Evolutionary conservation across 768 basidiomycete species (phyloP), one percentile per base, ranked within the genome.

Genomic region (Suillus sp.): DNA sequence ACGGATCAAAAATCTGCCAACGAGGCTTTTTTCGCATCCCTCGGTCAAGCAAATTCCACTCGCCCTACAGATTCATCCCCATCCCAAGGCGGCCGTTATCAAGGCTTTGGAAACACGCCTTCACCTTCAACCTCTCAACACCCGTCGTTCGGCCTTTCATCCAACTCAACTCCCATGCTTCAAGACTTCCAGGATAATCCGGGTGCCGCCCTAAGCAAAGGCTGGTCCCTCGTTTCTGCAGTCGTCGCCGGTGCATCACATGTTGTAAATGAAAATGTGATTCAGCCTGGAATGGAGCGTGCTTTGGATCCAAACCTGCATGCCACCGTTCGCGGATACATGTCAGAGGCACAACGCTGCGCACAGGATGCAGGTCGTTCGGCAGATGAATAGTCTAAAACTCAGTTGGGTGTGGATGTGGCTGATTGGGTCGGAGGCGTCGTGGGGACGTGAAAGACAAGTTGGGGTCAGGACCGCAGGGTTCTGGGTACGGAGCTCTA

Each of bases 201-300:
- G 0, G 75, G 90, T 40, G 87, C 85, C 10, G 96, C 96, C 0
- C 76, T 98, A 16, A 86, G 86, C 69, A 98, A 98, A 78, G 95
- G 96, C 51, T 99, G 97, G 97, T 93, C 94, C 30, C 77, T 99
- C n/a, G 90, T 99, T 72, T 91, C 93, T 34, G 84, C 91, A 0
- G 95, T 88, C 37, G 89, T 99, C 16, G 84, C 78, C 1, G 91
- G 89, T 59, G 95, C 95, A 22, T 84, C 88, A 6, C 86, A 86
- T 69, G 90, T 78, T 20, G 92, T 98, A 55, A 84, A 86, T 67
- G 92, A 95, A 72, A 90, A 86, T 68, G 91, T 99, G 50, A 90
- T 99, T 63, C 93, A 97, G 74, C 96, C 96, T 7, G 90, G 91
- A 25, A 78, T 96, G 73, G 90, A 92, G 70, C 86, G 84, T 66